Base-by-base conservation (phyloP, 164 flowering plant genomes). In the Liriodendron chinense region DNA sequence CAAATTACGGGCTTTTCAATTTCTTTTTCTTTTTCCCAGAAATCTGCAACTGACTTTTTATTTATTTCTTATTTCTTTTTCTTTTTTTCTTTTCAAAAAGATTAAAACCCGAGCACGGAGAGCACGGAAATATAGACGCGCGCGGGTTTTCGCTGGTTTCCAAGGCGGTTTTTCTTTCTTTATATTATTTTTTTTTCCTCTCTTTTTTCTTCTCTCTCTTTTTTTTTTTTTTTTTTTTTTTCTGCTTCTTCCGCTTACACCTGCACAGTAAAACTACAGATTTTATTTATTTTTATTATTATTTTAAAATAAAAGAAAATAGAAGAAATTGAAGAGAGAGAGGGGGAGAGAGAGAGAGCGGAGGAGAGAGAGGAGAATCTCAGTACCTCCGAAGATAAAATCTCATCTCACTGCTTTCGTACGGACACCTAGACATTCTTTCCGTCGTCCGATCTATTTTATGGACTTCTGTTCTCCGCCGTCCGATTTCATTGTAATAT, bases 41-140 rank as follows among this genome's bases (percentile, higher is more conserved):
- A 74, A 28, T 25, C 65, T 65, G 25, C 20, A 9, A 48, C 53
- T 74, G 26, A 4, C 21, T 61, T 2, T n/a, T n/a, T n/a, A n/a
- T n/a, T 3, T 72, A 3, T 62, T 20, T 64, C 34, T 18, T 26
- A 22, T 63, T 21, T 4, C 53, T 47, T 10, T 24, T 14, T 68
- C 7, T 59, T 62, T 20, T 66, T 53, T 28, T 68, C 8, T 14
- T 43, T 21, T 48, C 21, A 22, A 18, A 1, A 70, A 63, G 74
- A 76, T 70, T 63, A 56, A 64, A 75, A 69, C 77, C 71, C 66
- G 24, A 69, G 78, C 78, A 76, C 78, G 78, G 74, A 76, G 24
- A 69, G 78, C 78, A 76, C 78, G 78, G 74, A 76, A 76, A 22
- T 70, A 63, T 50, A 76, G 69, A 63, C 18, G 71, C 26, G 24